phyloP scores from a whole-genome alignment of 805 yeast genomes.

The Naumovozyma castellii region DNA sequence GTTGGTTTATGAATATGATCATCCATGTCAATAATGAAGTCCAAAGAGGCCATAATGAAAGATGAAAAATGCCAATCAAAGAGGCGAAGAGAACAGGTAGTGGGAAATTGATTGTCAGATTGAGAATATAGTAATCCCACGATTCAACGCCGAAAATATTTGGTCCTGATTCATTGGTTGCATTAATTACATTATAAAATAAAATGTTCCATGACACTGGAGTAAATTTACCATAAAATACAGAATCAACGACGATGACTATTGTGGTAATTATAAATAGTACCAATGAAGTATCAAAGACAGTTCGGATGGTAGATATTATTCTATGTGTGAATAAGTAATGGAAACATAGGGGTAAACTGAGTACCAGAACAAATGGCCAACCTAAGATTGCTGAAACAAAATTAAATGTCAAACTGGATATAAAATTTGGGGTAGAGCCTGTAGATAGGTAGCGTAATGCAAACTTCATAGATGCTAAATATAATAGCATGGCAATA shows the following conservation, averaged over 20 bases:
- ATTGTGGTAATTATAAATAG: slow-evolving; percentile 10
- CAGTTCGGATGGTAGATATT: slow-evolving; percentile 21
- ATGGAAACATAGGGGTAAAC: slow-evolving; percentile 48
- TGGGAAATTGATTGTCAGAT: slow-evolving; percentile 66
- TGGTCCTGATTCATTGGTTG: slow-evolving; percentile 67
- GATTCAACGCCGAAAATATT: slow-evolving; percentile 86
- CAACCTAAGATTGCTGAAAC: slow-evolving; percentile 81
- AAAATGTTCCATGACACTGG: slow-evolving; percentile 79
- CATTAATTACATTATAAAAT: slow-evolving; percentile 64
- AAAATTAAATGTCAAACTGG: slow-evolving; percentile 22
- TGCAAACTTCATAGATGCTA: slow-evolving; percentile 24
- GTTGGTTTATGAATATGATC: slow-evolving; percentile 56
- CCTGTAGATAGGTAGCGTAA: slow-evolving; percentile 22
- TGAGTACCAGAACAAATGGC: slow-evolving; percentile 73
- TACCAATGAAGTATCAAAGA: slow-evolving; percentile 19
- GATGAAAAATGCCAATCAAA: slow-evolving; percentile 21
- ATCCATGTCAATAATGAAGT: slow-evolving; percentile 60
- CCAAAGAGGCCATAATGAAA: slow-evolving; percentile 26
- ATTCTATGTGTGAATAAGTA: slow-evolving; percentile 21
- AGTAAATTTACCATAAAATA: slow-evolving; percentile 48
- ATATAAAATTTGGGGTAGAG: slow-evolving; percentile 16
- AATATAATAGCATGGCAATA: slow-evolving; percentile 48
- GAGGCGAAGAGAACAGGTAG: slow-evolving; percentile 31
- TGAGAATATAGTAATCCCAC: slow-evolving; percentile 56
- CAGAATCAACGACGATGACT: slow-evolving; percentile 42